phyloP scores from a whole-genome alignment of 768 basidiomycete genomes.

The Amanita phalloides region DNA sequence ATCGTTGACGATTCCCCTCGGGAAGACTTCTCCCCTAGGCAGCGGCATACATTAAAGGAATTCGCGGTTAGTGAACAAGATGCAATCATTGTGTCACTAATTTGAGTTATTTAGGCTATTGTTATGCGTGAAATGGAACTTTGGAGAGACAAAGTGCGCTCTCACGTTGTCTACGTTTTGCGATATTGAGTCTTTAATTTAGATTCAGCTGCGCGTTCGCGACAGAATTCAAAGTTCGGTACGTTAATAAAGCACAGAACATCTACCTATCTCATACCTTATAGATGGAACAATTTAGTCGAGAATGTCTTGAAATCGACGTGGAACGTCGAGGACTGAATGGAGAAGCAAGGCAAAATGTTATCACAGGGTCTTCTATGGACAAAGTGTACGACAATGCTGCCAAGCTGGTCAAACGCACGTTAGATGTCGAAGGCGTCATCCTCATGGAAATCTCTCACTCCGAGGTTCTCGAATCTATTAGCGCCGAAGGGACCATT shows the following conservation, averaged over 20 bases:
- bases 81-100: neutral
- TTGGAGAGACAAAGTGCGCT: slow-evolving; percentile 79
- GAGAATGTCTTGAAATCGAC: slow-evolving; percentile 91
- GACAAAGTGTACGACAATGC: slow-evolving; percentile 88
- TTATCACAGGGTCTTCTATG: slow-evolving; percentile 45
- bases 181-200: neutral
- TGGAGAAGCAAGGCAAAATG: slow-evolving; percentile 24
- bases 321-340: slow-evolving; percentile 32
- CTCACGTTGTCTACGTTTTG: neutral
- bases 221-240: slow-evolving; percentile 89
- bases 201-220: slow-evolving; percentile 85
- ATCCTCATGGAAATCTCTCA: slow-evolving; percentile 89
- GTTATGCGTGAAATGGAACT: slow-evolving; percentile 94
- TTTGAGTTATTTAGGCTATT: slow-evolving; percentile 40
- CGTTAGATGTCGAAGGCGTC: slow-evolving; percentile 87
- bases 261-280: neutral
- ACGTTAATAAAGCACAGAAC: slow-evolving; percentile 13
- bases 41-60: slow-evolving; percentile 87
- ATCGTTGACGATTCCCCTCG: slow-evolving; percentile 79
- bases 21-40: slow-evolving; percentile 78
- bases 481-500: slow-evolving; percentile 47
- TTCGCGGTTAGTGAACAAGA: slow-evolving; percentile 47
- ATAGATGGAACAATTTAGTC: slow-evolving; percentile 91
- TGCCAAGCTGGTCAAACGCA: slow-evolving; percentile 78
- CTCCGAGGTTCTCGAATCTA: slow-evolving; percentile 75